Conservation (phyloP, 2,329 filamentous ascomycete genomes). For the Ascochyta clinopodiicola region DNA sequence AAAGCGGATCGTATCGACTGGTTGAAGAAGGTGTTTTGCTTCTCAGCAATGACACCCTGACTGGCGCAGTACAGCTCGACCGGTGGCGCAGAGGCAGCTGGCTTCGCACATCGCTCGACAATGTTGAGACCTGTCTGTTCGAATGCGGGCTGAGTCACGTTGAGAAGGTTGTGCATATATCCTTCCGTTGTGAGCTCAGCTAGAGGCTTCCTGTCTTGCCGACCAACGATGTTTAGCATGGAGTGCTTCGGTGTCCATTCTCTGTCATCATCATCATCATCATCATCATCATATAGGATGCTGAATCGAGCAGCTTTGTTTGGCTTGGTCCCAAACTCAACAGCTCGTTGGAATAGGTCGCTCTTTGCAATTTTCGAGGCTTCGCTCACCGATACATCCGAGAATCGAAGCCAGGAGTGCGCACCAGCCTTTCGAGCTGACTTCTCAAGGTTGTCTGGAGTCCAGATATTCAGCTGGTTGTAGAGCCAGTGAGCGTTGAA, state of each 20-base stretch:
- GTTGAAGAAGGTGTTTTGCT: slow-evolving; percentile 80
- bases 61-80: slow-evolving; percentile 80
- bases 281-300: slow-evolving; percentile 68
- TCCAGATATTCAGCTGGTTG: slow-evolving; percentile 90
- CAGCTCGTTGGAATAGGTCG: slow-evolving; percentile 76
- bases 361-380: slow-evolving; percentile 72
- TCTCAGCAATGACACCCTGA: slow-evolving; percentile 68
- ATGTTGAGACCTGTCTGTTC: slow-evolving; percentile 73
- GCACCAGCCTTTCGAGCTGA: slow-evolving; percentile 67
- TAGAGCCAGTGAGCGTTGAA: slow-evolving; percentile 79
- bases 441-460: slow-evolving; percentile 75
- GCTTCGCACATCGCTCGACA: slow-evolving; percentile 81
- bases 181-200: slow-evolving; percentile 75
- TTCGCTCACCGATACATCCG: slow-evolving; percentile 77
- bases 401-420: slow-evolving; percentile 91
- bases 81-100: slow-evolving; percentile 83
- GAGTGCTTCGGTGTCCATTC: slow-evolving; percentile 75
- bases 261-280: slow-evolving; percentile 67
- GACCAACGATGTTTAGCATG: slow-evolving; percentile 79
- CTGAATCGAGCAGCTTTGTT: slow-evolving; percentile 71
- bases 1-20: slow-evolving; percentile 74
- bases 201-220: slow-evolving; percentile 70
- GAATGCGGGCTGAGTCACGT: slow-evolving; percentile 72
- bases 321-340: slow-evolving; percentile 59
- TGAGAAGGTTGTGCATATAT: slow-evolving; percentile 76